Conservation (phyloP, 2,329 filamentous ascomycete species). For the Emergomyces orientalis region DNA sequence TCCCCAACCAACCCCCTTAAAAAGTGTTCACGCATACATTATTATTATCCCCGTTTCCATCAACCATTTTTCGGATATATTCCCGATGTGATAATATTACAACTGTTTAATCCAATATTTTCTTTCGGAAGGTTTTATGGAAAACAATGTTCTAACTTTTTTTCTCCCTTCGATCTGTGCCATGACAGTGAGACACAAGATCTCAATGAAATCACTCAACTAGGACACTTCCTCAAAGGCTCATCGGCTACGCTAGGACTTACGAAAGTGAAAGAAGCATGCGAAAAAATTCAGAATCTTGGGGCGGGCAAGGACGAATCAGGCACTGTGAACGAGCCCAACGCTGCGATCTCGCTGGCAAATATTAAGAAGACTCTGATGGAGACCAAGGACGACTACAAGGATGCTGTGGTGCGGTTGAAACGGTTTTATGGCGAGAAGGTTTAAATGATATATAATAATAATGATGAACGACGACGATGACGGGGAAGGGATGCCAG, state of each 20-base stretch:
- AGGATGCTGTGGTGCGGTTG: conserved; percentile 61
- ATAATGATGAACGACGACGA: too few relatives aligned
- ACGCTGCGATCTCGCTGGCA: conserved; percentile 58
- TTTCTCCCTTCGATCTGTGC: not conserved
- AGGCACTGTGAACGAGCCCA: conserved; percentile 55
- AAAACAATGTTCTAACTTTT: not conserved
- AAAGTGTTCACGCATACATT: not conserved
- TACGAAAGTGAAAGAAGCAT: conserved; percentile 80
- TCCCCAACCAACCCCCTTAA: conserved; percentile 7
- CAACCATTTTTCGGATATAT: not conserved
- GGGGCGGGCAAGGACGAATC: conserved; percentile 74
- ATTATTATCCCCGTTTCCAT: not conserved
- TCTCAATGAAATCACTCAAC: conserved; percentile 64
- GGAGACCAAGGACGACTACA: conserved; percentile 66
- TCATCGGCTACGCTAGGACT: conserved; percentile 91
- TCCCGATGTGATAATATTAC: not conserved
- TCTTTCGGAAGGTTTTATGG: too few relatives aligned
- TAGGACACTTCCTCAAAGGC: conserved; percentile 95
- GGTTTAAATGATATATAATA: not conserved
- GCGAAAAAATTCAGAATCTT: conserved; percentile 93
- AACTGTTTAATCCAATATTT: too few relatives aligned
- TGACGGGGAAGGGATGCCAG: too few relatives aligned
- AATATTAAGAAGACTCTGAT: conserved; percentile 61
- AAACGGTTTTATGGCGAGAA: conserved; percentile 57
- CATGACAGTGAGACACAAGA: conserved; percentile 36